Percentiles rank a stretch among this genome's conserved stretches.
Evolutionary conservation across 1,284 basidiomycete genomes (phyloP).

Genomic region (Trametes pubescens): DNA sequence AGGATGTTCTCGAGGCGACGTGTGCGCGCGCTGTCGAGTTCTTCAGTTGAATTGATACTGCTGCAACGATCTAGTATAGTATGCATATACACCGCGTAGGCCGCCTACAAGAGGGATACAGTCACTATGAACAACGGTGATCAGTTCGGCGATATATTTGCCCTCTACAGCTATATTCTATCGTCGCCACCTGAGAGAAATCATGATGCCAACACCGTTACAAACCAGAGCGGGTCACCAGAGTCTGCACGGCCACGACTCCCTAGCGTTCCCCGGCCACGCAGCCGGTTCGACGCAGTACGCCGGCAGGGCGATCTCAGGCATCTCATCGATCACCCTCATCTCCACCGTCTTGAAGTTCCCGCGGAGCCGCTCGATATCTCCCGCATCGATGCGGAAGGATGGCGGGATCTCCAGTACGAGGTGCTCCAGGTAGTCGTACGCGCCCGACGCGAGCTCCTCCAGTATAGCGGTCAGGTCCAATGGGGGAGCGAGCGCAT

Average conservation of each 20-base stretch:
- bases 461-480: neutral
- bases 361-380: neutral
- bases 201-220: no score
- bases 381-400: neutral
- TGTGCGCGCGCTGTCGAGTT: no score
- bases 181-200: no score
- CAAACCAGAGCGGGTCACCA: neutral
- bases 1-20: no score
- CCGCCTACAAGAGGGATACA: no score
- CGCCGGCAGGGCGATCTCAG: neutral
- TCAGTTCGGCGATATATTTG: no score
- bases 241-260: neutral
- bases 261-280: neutral
- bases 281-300: neutral
- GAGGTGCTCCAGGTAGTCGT: conserved; percentile 8
- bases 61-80: no score
- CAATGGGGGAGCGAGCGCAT: neutral
- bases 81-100: no score
- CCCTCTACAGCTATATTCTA: no score
- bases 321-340: neutral
- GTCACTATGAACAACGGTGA: no score
- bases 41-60: no score
- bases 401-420: neutral
- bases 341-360: neutral
- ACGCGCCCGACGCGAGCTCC: conserved; percentile 5